Base-by-base conservation (phyloP, 2,329 filamentous ascomycete species). In the Colletotrichum cereale region DNA sequence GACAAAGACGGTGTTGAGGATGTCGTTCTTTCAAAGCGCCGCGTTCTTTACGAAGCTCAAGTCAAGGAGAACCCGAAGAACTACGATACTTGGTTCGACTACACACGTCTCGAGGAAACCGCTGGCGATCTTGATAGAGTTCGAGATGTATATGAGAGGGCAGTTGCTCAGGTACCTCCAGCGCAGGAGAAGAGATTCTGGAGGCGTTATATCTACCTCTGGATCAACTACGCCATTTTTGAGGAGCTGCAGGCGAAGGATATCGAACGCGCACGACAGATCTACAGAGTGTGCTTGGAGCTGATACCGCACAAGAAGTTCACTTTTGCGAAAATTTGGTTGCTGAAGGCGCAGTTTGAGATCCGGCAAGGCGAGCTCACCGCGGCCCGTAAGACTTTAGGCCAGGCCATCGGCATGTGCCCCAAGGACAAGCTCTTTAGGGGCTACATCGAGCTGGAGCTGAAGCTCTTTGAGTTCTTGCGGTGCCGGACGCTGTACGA, bases 61-160 rank as follows among this genome's bases (percentile, higher is more conserved):
- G 89, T 98, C 75, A 96, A 95, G 78, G 93, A 97, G 79, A 98
- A 97, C 77, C 90, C 95, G 2, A 96, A 97, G 78, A 98, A 98
- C 81, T 99, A 99, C 84, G 96, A 99, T 78, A 89, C 91, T 16
- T 99, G 96, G 96, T 96, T 99, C 76, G 96, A 98, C 81, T 97
- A 96, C 80, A 95, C 95, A 34, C 89, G 93, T 10, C 84, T 99
- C 8, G 96, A 99, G 80, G 96, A 99, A 82, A 89, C 90, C 0
- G 91, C 93, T 1, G 93, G 93, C 11, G 93, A 98, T 78, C 84
- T 89, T 0, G 95, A 97, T 74, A 90, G 93, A 52, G 92, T 97
- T 1, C 90, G 96, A 42, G 96, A 99, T 75, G 91, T 97, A 18
- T 99, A 98, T 82, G 96, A 99, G 82, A 90, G 95, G 76, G 96